Evolutionary conservation across 1,284 basidiomycete genomes (phyloP), one percentile per base, ranked within the genome.

Genomic region (Inonotus hispidus): DNA sequence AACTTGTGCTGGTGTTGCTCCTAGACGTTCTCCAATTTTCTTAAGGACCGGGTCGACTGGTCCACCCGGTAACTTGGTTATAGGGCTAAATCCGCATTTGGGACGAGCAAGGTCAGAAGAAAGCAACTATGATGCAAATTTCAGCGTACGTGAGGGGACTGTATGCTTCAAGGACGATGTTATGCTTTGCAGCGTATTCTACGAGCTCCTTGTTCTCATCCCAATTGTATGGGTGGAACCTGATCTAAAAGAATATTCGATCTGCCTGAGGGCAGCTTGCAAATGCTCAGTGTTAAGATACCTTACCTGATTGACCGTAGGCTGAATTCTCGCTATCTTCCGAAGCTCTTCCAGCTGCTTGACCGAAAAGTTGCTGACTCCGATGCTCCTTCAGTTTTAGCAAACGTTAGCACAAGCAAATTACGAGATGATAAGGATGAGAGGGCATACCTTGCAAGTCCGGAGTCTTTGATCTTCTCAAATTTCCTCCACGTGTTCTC

Each of bases 331-430:
- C 1, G 85, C 84, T 0, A 77, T 74, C 63, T 81, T 81, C 58
- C 87, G 66, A 1, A 92, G 71, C 2, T 72, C 74, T 68, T 88
- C 74, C 3, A 92, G 77, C 32, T 91, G 75, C 1, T 79, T 71
- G 14, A 88, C 69, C 14, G 70, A 72, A 70, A 89, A 92, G 75
- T 92, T 92, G 73, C 87, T 89, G 56, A 92, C 87, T n/a, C 89
- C 90, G 65, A 91, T 90, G 66, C 84, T 88, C 79, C 86, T 89
- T 64, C 2, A 46, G 32, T 56, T 47, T 46, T 37, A 46, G 47
- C n/a, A 50, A n/a, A 14, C 47, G 54, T 52, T 16, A 38, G 8
- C 1, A 47, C 1, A 7, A 29, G 11, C 14, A 27, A 32, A 38
- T 3, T 52, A 32, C 35, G 21, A 29, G 38, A 47, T 14, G 8